Evolutionary conservation across 2,329 filamentous ascomycete genomes (phyloP), one percentile per base, ranked within the genome.

Genomic region (Ceratocystiopsis sp.): DNA sequence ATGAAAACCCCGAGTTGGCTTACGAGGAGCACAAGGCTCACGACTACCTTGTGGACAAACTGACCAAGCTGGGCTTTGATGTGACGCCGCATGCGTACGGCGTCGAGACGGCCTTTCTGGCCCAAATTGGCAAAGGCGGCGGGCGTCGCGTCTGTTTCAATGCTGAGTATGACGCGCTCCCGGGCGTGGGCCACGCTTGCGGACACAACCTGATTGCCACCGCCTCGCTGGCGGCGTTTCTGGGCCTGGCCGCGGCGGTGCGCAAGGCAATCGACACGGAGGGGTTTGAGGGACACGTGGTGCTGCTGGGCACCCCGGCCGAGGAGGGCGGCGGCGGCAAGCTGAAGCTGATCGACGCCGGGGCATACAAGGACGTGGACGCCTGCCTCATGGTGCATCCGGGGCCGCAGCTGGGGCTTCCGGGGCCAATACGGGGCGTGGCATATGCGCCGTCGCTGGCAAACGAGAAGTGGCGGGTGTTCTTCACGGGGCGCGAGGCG

Each of bases 11-110:
- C 0, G 70, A 74, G 50, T 54, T 67, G 0, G 62, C 59, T 3
- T 73, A 64, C 49, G 50, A 71, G 41, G 71, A 74, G 50, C 54
- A 61, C 49, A 59, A 58, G 17, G 70, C 71, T 4, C 68, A 73
- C 47, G 62, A 70, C 36, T 60, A 56, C 6, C 63, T 74, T 41
- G 61, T 61, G 15, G 48, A 54, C 7, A 60, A 67, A 33, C 55
- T 73, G 1, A 57, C 64, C 36, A 45, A 51, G 3, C 59, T 61
- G 2, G 69, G 65, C 0, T 67, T 66, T 49, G 42, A 49, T 0
- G 67, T 73, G 7, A 66, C 56, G 3, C 61, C 61, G 2, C 62
- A 69, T 42, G 64, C 68, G 0, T 72, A 71, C 50, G 69, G 65
- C 1, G 48, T 75, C 0, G 55, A 61, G 17, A 75, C 71, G 0